Conservation (phyloP, 106 monocot species). For the Agapanthus africanus region DNA sequence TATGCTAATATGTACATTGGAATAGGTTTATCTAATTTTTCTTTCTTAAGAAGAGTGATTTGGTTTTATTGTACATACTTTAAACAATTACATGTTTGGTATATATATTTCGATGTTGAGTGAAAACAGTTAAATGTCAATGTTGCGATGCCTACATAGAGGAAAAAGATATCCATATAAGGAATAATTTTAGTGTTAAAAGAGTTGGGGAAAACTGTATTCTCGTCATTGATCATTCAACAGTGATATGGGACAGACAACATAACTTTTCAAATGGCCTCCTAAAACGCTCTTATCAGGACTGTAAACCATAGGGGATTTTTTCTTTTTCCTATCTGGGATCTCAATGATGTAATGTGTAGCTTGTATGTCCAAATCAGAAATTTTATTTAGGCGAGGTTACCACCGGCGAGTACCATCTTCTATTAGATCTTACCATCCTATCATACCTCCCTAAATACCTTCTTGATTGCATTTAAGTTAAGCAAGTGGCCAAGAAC, state of each 20-base stretch:
- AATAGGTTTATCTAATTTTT: not conserved
- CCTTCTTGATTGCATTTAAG: not conserved
- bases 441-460: too few relatives aligned
- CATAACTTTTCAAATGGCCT: not conserved
- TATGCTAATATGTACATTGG: not conserved
- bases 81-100: not conserved
- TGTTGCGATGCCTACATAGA: not conserved
- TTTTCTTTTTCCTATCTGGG: too few relatives aligned
- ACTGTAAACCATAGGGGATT: not conserved
- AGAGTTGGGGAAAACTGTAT: too few relatives aligned
- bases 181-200: too few relatives aligned
- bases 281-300: not conserved
- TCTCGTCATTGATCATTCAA: not conserved
- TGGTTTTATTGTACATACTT: conserved; percentile 1
- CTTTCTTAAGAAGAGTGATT: not conserved
- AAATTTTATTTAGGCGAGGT: too few relatives aligned
- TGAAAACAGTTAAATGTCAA: not conserved
- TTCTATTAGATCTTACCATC: not conserved
- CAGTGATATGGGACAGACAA: not conserved
- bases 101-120: not conserved
- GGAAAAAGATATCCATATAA: too few relatives aligned
- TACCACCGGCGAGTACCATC: too few relatives aligned
- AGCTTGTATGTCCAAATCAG: not conserved
- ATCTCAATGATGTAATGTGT: not conserved
- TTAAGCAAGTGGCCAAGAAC: not conserved